Evolutionary conservation across 163 green algal species (phyloP).

Genomic region (Scenedesmus sp.): DNA sequence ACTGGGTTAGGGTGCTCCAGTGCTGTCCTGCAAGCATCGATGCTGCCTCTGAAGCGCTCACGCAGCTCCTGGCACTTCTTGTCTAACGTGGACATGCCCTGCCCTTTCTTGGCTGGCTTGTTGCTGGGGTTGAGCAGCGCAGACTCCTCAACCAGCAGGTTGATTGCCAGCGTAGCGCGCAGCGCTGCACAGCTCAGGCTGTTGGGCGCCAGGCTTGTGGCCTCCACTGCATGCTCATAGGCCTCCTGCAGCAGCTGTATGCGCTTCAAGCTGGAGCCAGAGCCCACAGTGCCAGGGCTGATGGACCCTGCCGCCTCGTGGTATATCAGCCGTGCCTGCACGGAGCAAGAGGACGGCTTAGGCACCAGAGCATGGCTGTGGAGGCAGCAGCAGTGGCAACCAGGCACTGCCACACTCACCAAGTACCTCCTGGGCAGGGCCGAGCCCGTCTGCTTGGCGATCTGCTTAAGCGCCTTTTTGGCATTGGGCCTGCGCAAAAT

Average conservation of each 20-base stretch:
- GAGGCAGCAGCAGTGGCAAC: constrained; percentile 8
- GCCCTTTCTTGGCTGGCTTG: constrained; percentile 22
- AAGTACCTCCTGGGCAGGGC: constrained; percentile 72
- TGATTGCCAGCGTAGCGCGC: constrained; percentile 75
- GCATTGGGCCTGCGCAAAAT: constrained; percentile 68
- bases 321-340: constrained; percentile 76
- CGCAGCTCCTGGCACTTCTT: constrained; percentile 66
- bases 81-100: constrained; percentile 17
- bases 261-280: constrained; percentile 29
- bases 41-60: constrained; percentile 61
- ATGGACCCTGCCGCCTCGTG: constrained; percentile 70
- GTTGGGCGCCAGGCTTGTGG: constrained; percentile 63
- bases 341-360: not conserved
- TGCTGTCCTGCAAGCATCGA: constrained; percentile 66
- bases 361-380: not conserved
- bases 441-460: constrained; percentile 60
- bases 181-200: constrained; percentile 71
- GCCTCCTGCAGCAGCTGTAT: constrained; percentile 66
- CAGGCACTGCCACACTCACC: constrained; percentile 54
- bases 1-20: constrained; percentile 59
- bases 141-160: constrained; percentile 75
- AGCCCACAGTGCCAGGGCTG: constrained; percentile 13
- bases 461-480: constrained; percentile 69
- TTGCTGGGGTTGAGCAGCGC: constrained; percentile 49
- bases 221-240: constrained; percentile 51